phyloP scores from a whole-genome alignment of 1,284 basidiomycete species.

The Malassezia caprae region DNA sequence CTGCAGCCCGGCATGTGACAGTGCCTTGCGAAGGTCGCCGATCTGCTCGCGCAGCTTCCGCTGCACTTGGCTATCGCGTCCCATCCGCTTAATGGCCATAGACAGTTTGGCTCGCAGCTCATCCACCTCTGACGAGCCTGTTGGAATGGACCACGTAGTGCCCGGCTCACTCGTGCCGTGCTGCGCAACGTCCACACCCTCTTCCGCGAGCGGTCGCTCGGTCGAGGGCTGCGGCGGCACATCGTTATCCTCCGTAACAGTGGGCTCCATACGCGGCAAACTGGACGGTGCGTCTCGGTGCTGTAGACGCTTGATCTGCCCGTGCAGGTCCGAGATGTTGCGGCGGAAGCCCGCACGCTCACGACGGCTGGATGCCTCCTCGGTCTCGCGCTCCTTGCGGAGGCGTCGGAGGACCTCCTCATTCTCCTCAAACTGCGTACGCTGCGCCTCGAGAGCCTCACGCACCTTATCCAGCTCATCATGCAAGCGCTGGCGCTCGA shows the following conservation, averaged over 20 bases:
- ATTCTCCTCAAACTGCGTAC: slow-evolving; percentile 72
- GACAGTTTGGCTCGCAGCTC: slow-evolving; percentile 38
- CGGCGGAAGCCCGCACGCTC: slow-evolving; percentile 74
- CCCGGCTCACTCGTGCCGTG: too few species aligned
- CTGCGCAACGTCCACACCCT: neutral
- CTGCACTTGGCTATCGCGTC: slow-evolving; percentile 38
- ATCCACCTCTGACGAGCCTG: slow-evolving; percentile 19
- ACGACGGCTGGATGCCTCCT: slow-evolving; percentile 78
- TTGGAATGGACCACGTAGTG: neutral
- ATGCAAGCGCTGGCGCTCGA: slow-evolving; percentile 70
- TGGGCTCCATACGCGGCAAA: neutral
- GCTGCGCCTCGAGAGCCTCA: slow-evolving; percentile 70
- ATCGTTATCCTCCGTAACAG: neutral
- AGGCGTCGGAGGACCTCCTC: slow-evolving; percentile 61
- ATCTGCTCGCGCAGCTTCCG: slow-evolving; percentile 38
- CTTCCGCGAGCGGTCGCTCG: neutral
- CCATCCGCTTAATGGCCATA: slow-evolving; percentile 36
- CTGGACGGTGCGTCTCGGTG: slow-evolving; percentile 15
- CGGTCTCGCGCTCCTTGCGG: slow-evolving; percentile 79
- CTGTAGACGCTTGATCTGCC: slow-evolving; percentile 54
- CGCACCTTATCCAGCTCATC: slow-evolving; percentile 64
- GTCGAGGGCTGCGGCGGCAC: neutral
- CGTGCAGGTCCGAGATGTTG: slow-evolving; percentile 82
- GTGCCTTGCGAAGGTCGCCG: slow-evolving; percentile 27
- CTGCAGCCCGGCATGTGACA: slow-evolving; percentile 31